These are phyloP conservation scores for Thelonectria blattea DNA, from an alignment of 2,329 filamentous ascomycete genomes.

Conservation along the genomic window DNA sequence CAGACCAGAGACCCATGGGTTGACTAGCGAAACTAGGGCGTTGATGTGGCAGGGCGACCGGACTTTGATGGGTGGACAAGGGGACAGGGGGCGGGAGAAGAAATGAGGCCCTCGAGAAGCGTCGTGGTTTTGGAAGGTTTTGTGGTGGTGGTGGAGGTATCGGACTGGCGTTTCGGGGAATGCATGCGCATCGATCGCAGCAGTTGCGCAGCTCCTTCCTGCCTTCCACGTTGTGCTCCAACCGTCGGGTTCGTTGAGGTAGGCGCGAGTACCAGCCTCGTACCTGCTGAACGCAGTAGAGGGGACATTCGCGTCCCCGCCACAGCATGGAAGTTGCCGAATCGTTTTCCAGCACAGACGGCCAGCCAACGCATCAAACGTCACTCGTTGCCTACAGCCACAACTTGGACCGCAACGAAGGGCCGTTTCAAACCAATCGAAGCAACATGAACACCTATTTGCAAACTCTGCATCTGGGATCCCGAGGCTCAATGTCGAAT, in stretches of 20 bases:
- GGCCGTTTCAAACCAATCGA: not conserved
- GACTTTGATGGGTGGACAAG: not conserved
- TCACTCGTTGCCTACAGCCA: not conserved
- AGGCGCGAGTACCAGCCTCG: not conserved
- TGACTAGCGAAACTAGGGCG: not conserved
- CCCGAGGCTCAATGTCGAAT: not conserved
- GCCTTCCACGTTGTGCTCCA: not conserved
- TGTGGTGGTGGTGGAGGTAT: not conserved
- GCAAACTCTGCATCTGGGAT: not conserved
- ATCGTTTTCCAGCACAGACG: not conserved
- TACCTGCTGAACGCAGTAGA: not conserved
- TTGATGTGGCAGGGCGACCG: conserved; percentile 17
- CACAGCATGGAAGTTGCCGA: not conserved
- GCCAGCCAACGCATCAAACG: not conserved
- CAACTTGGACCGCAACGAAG: not conserved
- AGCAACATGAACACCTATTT: not conserved
- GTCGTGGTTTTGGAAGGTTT: not conserved
- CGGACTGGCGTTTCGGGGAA: not conserved
- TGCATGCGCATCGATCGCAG: not conserved
- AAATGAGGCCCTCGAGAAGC: conserved; percentile 5
- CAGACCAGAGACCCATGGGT: conserved; percentile 6
- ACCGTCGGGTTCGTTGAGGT: not conserved
- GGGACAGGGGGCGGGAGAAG: conserved; percentile 8
- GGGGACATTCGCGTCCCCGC: not conserved
- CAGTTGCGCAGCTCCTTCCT: not conserved